Conservation (phyloP, 1,139 yeast species). For the Debaryomyces coudertii region DNA sequence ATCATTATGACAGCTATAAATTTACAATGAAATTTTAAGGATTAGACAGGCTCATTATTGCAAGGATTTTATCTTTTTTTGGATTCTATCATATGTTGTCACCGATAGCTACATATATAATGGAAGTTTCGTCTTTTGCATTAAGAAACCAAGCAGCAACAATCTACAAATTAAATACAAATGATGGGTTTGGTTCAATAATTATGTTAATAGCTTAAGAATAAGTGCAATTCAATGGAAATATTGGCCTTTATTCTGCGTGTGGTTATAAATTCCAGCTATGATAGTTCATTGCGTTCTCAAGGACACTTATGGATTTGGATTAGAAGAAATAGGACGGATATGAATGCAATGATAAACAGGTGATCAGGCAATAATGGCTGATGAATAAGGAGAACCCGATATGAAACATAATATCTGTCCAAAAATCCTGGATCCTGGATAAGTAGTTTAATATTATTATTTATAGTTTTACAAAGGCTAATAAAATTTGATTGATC, state of each 20-base stretch:
- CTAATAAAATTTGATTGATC: no score
- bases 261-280: slow-evolving; percentile 13
- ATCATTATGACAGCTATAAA: slow-evolving; percentile 33
- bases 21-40: slow-evolving; percentile 22
- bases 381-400: not conserved
- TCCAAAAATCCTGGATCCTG: not conserved
- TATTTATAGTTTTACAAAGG: not conserved
- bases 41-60: slow-evolving; percentile 36
- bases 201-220: slow-evolving; percentile 17
- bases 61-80: slow-evolving; percentile 37
- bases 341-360: no score
- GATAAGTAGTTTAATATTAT: not conserved
- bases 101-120: slow-evolving; percentile 30
- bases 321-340: slow-evolving; percentile 19
- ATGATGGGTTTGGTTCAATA: slow-evolving; percentile 11
- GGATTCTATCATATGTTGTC: slow-evolving; percentile 29
- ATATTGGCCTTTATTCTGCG: slow-evolving; percentile 17
- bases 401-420: not conserved
- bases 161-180: slow-evolving; percentile 14
- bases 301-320: slow-evolving; percentile 16
- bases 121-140: slow-evolving; percentile 33
- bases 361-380: slow-evolving; percentile 7
- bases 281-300: slow-evolving; percentile 15
- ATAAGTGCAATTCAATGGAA: slow-evolving; percentile 19
- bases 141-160: slow-evolving; percentile 20